A percentile compares a stretch with the other conserved stretches of the same genome.
phyloP scores from a whole-genome alignment of 2,329 filamentous ascomycete genomes.

The Trichophyton verrucosum region DNA sequence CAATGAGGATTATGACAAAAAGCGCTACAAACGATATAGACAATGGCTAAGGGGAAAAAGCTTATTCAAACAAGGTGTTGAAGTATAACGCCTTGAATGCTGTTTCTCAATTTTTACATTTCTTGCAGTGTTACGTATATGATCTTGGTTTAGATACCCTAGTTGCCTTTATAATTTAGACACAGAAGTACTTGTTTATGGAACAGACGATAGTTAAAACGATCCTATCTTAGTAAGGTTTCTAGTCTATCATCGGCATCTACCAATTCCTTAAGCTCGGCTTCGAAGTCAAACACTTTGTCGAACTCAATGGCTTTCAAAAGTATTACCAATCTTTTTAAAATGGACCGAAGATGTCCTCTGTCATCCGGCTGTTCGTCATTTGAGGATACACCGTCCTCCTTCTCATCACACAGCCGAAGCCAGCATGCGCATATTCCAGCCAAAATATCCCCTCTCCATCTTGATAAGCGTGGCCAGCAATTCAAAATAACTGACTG shows the following conservation, averaged over 20 bases:
- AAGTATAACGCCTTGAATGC: conserved; percentile 21
- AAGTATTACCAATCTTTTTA: conserved; percentile 12
- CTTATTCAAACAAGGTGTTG: conserved; percentile 76
- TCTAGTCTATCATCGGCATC: conserved; percentile 24
- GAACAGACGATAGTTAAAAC: background rate
- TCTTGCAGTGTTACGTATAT: background rate
- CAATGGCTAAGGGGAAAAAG: conserved; percentile 94
- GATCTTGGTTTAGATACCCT: conserved; percentile 2
- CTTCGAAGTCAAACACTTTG: conserved; percentile 19
- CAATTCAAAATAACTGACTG: conserved; percentile 48
- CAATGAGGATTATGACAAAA: conserved; percentile 77
- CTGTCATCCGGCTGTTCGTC: background rate
- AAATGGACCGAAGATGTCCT: background rate
- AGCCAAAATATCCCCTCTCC: conserved; percentile 52
- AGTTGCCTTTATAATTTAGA: background rate
- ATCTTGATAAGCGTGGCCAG: conserved; percentile 56
- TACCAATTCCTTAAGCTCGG: conserved; percentile 26
- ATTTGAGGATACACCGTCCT: conserved; percentile 6
- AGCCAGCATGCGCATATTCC: conserved; percentile 53
- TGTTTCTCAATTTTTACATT: background rate
- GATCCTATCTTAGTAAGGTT: conserved; percentile 12
- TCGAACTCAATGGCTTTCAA: conserved; percentile 21
- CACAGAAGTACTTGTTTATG: background rate
- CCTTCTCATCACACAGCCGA: conserved; percentile 35
- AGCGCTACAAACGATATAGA: conserved; percentile 89